Percentiles rank a stretch among this genome's conserved stretches.
phyloP scores from a whole-genome alignment of 202 grass and related monocot genomes.

The Elaeis oleifera region DNA sequence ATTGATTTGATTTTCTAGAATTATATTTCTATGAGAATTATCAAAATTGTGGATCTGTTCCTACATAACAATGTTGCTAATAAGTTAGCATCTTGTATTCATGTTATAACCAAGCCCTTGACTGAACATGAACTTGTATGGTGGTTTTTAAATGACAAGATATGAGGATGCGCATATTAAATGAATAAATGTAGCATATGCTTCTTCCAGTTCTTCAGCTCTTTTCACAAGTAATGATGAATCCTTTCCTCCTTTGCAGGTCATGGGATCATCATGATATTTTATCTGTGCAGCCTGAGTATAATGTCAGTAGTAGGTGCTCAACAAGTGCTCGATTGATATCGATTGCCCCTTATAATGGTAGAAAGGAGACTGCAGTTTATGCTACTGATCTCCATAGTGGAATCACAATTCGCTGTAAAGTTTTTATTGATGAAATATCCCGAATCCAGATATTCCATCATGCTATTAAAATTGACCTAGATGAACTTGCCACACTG shows the following conservation, averaged over 20 bases:
- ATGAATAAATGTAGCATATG: too few relatives aligned
- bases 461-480: slow-evolving; percentile 85
- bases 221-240: too few relatives aligned
- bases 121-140: too few relatives aligned
- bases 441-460: slow-evolving; percentile 89
- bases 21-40: too few relatives aligned
- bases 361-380: slow-evolving; percentile 82
- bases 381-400: slow-evolving; percentile 80
- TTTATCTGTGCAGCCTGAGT: slow-evolving; percentile 80
- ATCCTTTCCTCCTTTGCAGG: slow-evolving; percentile 28
- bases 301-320: slow-evolving; percentile 67
- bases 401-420: slow-evolving; percentile 78
- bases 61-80: too few relatives aligned
- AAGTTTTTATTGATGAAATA: slow-evolving; percentile 79
- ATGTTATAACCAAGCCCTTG: too few relatives aligned
- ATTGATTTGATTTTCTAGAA: too few relatives aligned
- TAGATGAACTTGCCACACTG: slow-evolving; percentile 81
- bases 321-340: slow-evolving; percentile 72
- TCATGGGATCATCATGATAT: slow-evolving; percentile 92
- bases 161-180: too few relatives aligned
- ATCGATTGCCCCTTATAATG: slow-evolving; percentile 66
- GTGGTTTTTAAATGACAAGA: too few relatives aligned
- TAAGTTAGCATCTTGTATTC: too few relatives aligned
- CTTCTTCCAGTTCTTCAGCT: too few relatives aligned
- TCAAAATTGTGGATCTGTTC: too few relatives aligned